A percentile compares a stretch with the other conserved stretches of the same genome.
Conservation (phyloP, 495 filamentous ascomycete species). For the Friedmanniomyces simplex region DNA sequence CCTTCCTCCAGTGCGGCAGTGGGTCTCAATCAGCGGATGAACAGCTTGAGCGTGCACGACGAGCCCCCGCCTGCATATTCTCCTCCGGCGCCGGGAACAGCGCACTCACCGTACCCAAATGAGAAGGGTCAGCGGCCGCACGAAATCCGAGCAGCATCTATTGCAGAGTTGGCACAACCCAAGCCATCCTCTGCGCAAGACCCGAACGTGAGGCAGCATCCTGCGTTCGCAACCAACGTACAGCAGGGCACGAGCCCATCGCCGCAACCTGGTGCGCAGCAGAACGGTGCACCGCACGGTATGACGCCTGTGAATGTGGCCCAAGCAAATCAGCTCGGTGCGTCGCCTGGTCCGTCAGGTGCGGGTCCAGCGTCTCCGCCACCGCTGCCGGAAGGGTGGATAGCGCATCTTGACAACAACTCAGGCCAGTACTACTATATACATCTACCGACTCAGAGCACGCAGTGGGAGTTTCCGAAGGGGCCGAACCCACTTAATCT, state of each 20-base stretch:
- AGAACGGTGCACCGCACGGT: conserved; percentile 24
- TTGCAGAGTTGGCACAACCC: background rate
- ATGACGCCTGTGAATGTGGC: conserved; percentile 14
- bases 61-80: conserved; percentile 91
- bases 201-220: conserved; percentile 53
- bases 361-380: conserved; percentile 72
- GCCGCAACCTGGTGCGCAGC: conserved; percentile 25
- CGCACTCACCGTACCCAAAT: conserved; percentile 53
- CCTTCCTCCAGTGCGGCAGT: conserved; percentile 44
- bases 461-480: conserved; percentile 98
- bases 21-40: conserved; percentile 66
- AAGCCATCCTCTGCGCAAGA: conserved; percentile 25
- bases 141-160: conserved; percentile 45
- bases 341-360: conserved; percentile 37
- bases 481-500: conserved; percentile 69
- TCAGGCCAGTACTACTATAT: conserved; percentile 99
- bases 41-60: conserved; percentile 52
- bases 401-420: conserved; percentile 87
- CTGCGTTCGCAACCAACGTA: conserved; percentile 59
- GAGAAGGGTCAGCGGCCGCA: conserved; percentile 39
- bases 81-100: conserved; percentile 37
- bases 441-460: conserved; percentile 88
- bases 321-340: conserved; percentile 13
- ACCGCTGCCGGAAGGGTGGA: conserved; percentile 94
- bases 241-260: background rate